Conservation (phyloP, 768 basidiomycete species). For the Hygrocybe punicea region DNA sequence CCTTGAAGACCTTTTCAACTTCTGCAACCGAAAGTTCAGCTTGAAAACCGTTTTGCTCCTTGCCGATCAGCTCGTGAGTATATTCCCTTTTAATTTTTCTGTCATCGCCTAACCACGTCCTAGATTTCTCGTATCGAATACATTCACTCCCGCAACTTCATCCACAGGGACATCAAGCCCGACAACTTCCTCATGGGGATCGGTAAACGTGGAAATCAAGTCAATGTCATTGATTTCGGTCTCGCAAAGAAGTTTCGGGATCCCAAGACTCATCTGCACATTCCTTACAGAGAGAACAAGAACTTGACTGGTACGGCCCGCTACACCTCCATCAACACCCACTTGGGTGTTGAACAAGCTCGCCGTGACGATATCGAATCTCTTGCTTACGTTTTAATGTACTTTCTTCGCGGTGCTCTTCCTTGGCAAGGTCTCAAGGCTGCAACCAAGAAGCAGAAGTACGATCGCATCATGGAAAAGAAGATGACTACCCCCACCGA, state of each 20-base stretch:
- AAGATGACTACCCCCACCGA: conserved; percentile 99
- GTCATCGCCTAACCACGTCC: conserved; percentile 17
- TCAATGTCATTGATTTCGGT: conserved; percentile 98
- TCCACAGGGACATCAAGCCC: conserved; percentile 97
- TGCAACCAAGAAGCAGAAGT: conserved; percentile 99
- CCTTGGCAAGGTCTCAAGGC: conserved; percentile 99
- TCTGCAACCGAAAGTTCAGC: conserved; percentile 95
- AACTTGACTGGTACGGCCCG: conserved; percentile 98
- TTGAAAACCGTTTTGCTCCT: conserved; percentile 96
- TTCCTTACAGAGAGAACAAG: conserved; percentile 99
- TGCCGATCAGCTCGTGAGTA: conserved; percentile 89
- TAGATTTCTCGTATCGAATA: conserved; percentile 99
- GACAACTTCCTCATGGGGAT: conserved; percentile 99
- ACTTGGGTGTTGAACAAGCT: conserved; percentile 96
- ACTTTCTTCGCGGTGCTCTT: conserved; percentile 96
- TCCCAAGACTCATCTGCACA: conserved; percentile 99
- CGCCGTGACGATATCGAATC: conserved; percentile 98
- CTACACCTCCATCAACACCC: conserved; percentile 99
- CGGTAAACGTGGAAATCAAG: conserved; percentile 99
- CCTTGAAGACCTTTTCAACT: conserved; percentile 89
- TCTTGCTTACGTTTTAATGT: conserved; percentile 98
- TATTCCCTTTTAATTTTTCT: conserved; percentile 14
- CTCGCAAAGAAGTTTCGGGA: conserved; percentile 99
- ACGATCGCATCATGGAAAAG: conserved; percentile 99
- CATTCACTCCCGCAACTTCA: conserved; percentile 98